Evolutionary conservation across 306 rosid species (phyloP).

Genomic region (Vigna hirtella): DNA sequence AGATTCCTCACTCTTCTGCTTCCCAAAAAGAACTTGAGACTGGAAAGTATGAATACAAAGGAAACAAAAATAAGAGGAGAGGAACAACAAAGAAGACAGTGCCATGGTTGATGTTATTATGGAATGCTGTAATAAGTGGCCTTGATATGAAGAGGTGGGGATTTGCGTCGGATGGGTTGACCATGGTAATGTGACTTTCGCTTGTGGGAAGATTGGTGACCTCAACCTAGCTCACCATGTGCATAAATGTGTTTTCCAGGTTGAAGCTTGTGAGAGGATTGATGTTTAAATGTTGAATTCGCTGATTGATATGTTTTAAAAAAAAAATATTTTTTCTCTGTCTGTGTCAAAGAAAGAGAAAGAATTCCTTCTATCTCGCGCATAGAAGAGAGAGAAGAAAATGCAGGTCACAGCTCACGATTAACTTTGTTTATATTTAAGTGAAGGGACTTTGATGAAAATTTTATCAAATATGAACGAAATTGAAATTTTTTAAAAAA

Average conservation of each 20-base stretch:
- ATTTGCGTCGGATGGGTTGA: constrained; percentile 62
- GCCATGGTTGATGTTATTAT: too few relatives aligned
- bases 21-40: not conserved
- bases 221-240: constrained; percentile 62
- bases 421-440: too few relatives aligned
- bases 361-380: too few relatives aligned
- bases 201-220: constrained; percentile 75
- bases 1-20: constrained; percentile 27
- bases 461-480: too few relatives aligned
- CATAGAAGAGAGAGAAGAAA: too few relatives aligned
- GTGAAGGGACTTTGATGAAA: too few relatives aligned
- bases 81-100: not conserved
- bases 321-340: too few relatives aligned
- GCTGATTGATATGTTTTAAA: constrained; percentile 65
- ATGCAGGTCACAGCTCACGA: too few relatives aligned
- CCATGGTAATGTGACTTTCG: constrained; percentile 70
- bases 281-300: constrained; percentile 66
- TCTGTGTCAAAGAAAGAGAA: too few relatives aligned
- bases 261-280: constrained; percentile 39
- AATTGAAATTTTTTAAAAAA: too few relatives aligned
- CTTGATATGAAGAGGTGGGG: constrained; percentile 59
- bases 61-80: not conserved
- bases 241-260: constrained; percentile 71
- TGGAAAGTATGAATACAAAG: not conserved
- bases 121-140: too few relatives aligned